A percentile compares a stretch with the other conserved stretches of the same genome.
These are phyloP conservation scores for Barnettozyma hawaiiensis DNA, from an alignment of 1,139 yeast genomes.

Conservation along the genomic window DNA sequence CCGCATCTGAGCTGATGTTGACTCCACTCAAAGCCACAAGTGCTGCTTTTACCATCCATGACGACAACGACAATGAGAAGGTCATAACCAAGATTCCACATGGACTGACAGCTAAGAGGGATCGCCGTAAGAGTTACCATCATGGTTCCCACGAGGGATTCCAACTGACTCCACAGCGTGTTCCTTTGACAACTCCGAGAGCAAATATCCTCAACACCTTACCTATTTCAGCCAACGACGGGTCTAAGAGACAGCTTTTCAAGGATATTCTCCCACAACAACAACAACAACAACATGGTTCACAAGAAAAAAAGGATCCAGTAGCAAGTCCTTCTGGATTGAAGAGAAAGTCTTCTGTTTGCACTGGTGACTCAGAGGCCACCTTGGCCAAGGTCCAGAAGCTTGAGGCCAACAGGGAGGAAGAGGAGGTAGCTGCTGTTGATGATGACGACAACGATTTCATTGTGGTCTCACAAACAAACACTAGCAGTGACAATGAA, in stretches of 20 bases:
- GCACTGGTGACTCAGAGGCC: conserved; percentile 1
- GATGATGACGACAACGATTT: conserved; percentile 1
- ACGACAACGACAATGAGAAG: conserved; percentile 15
- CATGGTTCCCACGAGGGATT: conserved; percentile 6
- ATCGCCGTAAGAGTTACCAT: conserved; percentile 30
- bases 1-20: conserved; percentile 19
- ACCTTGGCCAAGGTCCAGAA: conserved; percentile 5
- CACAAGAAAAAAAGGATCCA: not conserved
- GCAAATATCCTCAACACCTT: conserved; percentile 25
- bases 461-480: conserved; percentile 1
- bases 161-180: conserved; percentile 25
- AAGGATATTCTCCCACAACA: conserved; percentile 10
- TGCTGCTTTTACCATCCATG: conserved; percentile 17
- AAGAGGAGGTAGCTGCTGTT: too few relatives aligned
- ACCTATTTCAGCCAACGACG: conserved; percentile 15
- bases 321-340: not conserved
- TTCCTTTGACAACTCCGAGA: conserved; percentile 39
- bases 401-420: conserved; percentile 7
- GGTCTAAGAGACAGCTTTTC: conserved; percentile 22
- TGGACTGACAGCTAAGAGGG: conserved; percentile 39
- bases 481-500: not conserved
- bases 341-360: conserved; percentile 8
- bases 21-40: conserved; percentile 20
- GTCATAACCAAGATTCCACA: conserved; percentile 39
- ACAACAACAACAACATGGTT: not conserved